Base-by-base conservation (phyloP, 768 basidiomycete species). In the Ramaria rubella region DNA sequence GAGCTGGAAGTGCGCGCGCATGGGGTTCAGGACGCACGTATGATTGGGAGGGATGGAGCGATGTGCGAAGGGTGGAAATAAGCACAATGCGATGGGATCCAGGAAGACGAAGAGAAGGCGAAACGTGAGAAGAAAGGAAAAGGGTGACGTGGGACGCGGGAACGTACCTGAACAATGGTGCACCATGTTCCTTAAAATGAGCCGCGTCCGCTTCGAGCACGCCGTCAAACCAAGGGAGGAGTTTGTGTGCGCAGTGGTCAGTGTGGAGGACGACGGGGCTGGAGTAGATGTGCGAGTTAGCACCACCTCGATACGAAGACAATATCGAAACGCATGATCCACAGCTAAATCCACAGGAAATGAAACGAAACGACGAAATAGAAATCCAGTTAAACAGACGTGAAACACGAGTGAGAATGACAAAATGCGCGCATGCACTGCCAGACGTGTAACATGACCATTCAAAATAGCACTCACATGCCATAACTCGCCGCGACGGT, bases 211-310 rank as follows among this genome's bases (percentile, higher is more conserved):
- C 95, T 49, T 83, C 88, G 69, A 98, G 90, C 96, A 99, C 97
- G 55, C 93, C 95, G 71, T 99, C 96, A 72, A 97, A 94, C 96
- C 96, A 99, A 4, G 88, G 94, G 55, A 99, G 83, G 61, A 98
- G 90, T 73, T 99, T 98, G 66, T 95, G 76, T 14, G 96, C 96
- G 69, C 96, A 99, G 78, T 99, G 96, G 73, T 99, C 96, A 59
- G 90, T 87, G 85, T 99, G 95, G 66, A 99, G 78, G 57, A 99
- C 81, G 67, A 99, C 96, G 66, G 96, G 96, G 60, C 91, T 94
- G 62, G 33, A 36, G n/a, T n/a, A n/a, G n/a, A n/a, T n/a, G 52
- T 44, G 42, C 52, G 46, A 33, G 42, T 45, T 43, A 36, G 52
- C 24, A 17, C 26, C 19, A 26, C 34, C 29, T 52, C 50, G 36